Evolutionary conservation across 2,329 filamentous ascomycete genomes (phyloP).

Genomic region (Escovopsis sp.): DNA sequence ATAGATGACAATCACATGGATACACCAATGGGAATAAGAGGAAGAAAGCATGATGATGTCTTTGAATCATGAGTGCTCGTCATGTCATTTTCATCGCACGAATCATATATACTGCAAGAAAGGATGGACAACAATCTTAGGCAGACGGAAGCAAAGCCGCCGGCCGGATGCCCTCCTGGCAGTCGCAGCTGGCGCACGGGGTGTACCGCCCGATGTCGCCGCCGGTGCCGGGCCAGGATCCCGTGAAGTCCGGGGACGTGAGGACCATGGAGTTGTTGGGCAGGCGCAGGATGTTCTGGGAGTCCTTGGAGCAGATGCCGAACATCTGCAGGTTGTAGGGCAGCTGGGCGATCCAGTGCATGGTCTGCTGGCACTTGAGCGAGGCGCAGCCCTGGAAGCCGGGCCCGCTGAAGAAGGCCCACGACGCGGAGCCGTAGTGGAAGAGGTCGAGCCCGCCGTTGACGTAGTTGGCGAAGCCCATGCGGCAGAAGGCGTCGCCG

Average conservation of each 20-base stretch:
- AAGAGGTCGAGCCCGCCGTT: slow-evolving; percentile 25
- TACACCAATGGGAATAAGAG: neutral
- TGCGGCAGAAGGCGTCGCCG: slow-evolving; percentile 23
- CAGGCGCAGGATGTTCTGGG: slow-evolving; percentile 18
- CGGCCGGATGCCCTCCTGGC: no score
- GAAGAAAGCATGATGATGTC: no score
- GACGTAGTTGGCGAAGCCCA: slow-evolving; percentile 27
- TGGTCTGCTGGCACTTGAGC: slow-evolving; percentile 18
- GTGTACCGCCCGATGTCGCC: slow-evolving; percentile 24
- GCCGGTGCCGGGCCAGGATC: slow-evolving; percentile 18
- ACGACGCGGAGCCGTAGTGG: slow-evolving; percentile 26
- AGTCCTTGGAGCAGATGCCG: slow-evolving; percentile 26
- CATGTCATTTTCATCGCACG: no score
- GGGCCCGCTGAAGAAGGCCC: slow-evolving; percentile 28
- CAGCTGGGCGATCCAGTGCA: slow-evolving; percentile 24
- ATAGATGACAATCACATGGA: no score
- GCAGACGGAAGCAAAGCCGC: no score
- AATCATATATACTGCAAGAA: no score
- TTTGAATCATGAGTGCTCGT: no score
- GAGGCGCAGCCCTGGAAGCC: slow-evolving; percentile 19
- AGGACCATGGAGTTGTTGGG: slow-evolving; percentile 19
- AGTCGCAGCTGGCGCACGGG: neutral
- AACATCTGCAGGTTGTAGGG: slow-evolving; percentile 25
- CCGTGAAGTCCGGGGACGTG: slow-evolving; percentile 17
- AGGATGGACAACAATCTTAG: no score